phyloP scores from a whole-genome alignment of 441 rosid genomes.

The Rhodomyrtus psidioides region DNA sequence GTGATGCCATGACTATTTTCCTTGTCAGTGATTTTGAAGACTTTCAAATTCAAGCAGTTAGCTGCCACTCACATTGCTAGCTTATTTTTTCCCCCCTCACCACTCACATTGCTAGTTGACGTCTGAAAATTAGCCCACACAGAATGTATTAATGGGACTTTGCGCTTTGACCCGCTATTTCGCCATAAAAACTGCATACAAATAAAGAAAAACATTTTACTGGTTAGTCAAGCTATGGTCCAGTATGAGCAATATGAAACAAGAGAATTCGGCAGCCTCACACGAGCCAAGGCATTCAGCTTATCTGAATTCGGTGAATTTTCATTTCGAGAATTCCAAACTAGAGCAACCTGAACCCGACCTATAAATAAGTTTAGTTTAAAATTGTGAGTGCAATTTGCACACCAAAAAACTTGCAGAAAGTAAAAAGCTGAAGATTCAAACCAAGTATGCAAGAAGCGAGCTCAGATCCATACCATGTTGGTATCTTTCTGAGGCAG shows the following conservation, averaged over 20 bases:
- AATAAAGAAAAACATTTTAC: neutral
- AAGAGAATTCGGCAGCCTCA: constrained; percentile 16
- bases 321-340: constrained; percentile 96
- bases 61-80: constrained; percentile 65
- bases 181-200: constrained; percentile 72
- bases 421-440: neutral
- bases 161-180: constrained; percentile 67
- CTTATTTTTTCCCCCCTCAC: too few species aligned
- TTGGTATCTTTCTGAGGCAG: constrained; percentile 71
- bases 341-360: constrained; percentile 75
- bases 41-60: neutral
- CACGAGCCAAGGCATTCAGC: constrained; percentile 66
- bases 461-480: constrained; percentile 35
- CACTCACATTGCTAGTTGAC: constrained; percentile 80
- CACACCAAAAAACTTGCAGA: neutral
- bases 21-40: neutral
- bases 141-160: constrained; percentile 57
- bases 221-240: neutral
- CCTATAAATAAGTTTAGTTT: constrained; percentile 35
- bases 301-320: constrained; percentile 50
- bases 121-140: constrained; percentile 99
- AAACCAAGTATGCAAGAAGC: neutral
- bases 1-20: neutral
- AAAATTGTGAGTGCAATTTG: neutral
- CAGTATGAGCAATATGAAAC: neutral